Conservation (phyloP, 805 yeast species). For the Kodamaea laetipori region DNA sequence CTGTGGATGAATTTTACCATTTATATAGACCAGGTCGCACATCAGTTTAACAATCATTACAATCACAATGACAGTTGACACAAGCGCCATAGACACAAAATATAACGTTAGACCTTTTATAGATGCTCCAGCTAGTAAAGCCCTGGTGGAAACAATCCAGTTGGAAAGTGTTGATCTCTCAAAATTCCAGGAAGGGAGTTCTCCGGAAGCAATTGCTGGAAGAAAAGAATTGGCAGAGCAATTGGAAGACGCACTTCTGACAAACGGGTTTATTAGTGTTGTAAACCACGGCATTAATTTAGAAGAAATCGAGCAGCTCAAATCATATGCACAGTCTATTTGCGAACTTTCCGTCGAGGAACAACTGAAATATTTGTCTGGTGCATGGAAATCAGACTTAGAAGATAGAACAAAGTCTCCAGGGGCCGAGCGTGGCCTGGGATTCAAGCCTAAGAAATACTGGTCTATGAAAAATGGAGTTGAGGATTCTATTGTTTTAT, state of each 20-base stretch:
- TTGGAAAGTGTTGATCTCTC: constrained; percentile 15
- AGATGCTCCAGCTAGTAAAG: constrained; percentile 12
- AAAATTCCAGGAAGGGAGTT: constrained; percentile 10
- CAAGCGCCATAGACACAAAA: constrained; percentile 11
- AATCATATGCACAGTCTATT: constrained; percentile 14
- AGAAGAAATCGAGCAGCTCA: constrained; percentile 10
- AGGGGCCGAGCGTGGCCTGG: constrained; percentile 51
- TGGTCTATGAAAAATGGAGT: constrained; percentile 49
- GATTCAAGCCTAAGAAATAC: constrained; percentile 50
- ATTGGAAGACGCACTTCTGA: constrained; percentile 14
- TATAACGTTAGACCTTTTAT: constrained; percentile 16
- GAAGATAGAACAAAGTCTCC: constrained; percentile 19
- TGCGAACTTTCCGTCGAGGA: constrained; percentile 14
- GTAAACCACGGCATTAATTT: constrained; percentile 14
- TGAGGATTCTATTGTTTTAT: constrained; percentile 47
- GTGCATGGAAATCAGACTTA: constrained; percentile 15
- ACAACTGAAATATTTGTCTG: constrained; percentile 14
- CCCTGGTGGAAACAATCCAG: constrained; percentile 8
- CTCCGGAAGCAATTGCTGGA: constrained; percentile 7
- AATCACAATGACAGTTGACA: constrained; percentile 8
- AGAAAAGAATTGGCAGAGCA: constrained; percentile 12
- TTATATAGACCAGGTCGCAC: not conserved
- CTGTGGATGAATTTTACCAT: constrained; percentile 3
- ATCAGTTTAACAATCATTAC: not conserved
- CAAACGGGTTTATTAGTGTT: constrained; percentile 14